Conservation (phyloP, 139 green algal genomes). For the Ettlia oleoabundans region DNA sequence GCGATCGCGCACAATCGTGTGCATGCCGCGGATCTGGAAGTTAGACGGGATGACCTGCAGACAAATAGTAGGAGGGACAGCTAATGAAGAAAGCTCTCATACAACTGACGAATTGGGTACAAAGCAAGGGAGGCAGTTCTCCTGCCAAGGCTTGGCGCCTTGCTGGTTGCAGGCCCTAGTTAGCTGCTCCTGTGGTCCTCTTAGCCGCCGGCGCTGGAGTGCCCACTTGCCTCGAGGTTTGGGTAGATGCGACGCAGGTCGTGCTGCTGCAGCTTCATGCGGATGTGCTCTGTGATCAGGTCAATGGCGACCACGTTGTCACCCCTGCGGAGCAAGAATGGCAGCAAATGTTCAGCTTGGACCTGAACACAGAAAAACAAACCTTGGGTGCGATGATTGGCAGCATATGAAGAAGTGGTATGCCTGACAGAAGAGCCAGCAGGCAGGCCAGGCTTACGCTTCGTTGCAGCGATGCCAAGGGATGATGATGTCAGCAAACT, state of each 20-base stretch:
- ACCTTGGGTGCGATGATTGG: no score
- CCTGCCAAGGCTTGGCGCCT: no score
- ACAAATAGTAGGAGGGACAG: no score
- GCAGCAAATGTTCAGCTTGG: not conserved
- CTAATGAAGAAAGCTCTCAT: no score
- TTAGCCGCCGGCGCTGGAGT: no score
- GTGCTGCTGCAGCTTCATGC: constrained; percentile 91
- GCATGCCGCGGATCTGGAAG: constrained; percentile 95
- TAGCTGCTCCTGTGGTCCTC: not conserved
- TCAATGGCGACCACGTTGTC: constrained; percentile 95
- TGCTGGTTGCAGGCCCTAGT: not conserved
- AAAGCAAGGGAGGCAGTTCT: no score
- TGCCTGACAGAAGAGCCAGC: no score
- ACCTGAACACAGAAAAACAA: no score
- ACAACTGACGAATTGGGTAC: no score
- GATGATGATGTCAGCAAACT: constrained; percentile 95
- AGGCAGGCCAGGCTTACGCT: constrained; percentile 11
- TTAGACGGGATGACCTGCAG: constrained; percentile 91
- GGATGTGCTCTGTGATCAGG: constrained; percentile 98
- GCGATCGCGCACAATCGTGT: constrained; percentile 95
- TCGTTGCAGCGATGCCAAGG: constrained; percentile 77
- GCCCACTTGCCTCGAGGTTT: constrained; percentile 85
- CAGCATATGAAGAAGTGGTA: no score
- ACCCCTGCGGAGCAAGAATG: constrained; percentile 34
- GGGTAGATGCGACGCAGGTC: constrained; percentile 93